Percentiles rank a stretch among this genome's conserved stretches.
Conservation (phyloP, 148 eudicot genomes). For the Silene latifolia region DNA sequence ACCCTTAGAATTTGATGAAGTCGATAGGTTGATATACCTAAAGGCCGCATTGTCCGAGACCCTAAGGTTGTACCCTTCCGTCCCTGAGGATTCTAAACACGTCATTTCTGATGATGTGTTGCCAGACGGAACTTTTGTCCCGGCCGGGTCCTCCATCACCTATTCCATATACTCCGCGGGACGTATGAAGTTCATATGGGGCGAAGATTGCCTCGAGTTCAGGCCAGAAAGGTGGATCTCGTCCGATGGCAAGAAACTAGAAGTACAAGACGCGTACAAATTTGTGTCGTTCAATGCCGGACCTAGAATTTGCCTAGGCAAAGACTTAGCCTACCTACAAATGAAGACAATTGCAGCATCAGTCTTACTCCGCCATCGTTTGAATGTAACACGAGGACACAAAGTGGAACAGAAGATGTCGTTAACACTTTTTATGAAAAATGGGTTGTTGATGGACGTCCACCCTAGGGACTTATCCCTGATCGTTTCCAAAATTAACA, state of each 20-base stretch:
- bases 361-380: slow-evolving; percentile 65
- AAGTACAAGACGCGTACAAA: slow-evolving; percentile 46
- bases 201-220: slow-evolving; percentile 72
- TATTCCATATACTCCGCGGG: slow-evolving; percentile 83
- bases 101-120: slow-evolving; percentile 56
- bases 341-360: slow-evolving; percentile 86
- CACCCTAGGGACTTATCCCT: slow-evolving; percentile 58
- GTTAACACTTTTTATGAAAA: slow-evolving; percentile 72
- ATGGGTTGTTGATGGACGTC: slow-evolving; percentile 70
- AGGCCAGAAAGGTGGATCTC: slow-evolving; percentile 86
- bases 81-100: slow-evolving; percentile 83
- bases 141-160: slow-evolving; percentile 70
- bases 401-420: slow-evolving; percentile 95
- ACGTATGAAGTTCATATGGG: slow-evolving; percentile 80
- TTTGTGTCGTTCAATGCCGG: slow-evolving; percentile 91
- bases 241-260: slow-evolving; percentile 39
- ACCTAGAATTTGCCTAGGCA: slow-evolving; percentile 81
- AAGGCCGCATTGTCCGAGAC: slow-evolving; percentile 88
- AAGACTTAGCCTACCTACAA: slow-evolving; percentile 78
- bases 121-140: slow-evolving; percentile 83
- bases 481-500: slow-evolving; percentile 40
- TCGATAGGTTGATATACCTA: slow-evolving; percentile 60
- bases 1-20: slow-evolving; percentile 70
- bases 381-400: slow-evolving; percentile 60
- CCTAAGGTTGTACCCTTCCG: slow-evolving; percentile 76